Percentiles rank a stretch among this genome's conserved stretches.
Evolutionary conservation across 2,329 filamentous ascomycete species (phyloP).

Genomic region (Xylaria polymorpha): DNA sequence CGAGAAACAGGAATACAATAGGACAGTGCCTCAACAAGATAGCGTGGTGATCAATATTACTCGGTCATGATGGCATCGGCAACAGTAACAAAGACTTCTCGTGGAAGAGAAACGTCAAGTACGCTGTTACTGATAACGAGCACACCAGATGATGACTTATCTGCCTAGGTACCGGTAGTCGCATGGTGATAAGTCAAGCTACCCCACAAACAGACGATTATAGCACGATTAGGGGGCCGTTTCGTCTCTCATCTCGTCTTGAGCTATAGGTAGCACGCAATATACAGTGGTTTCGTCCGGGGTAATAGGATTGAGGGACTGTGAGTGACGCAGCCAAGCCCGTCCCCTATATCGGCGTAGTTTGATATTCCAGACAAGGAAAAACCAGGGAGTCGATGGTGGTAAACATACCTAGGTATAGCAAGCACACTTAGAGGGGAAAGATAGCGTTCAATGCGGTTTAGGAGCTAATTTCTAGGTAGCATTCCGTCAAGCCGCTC

Average conservation of each 20-base stretch:
- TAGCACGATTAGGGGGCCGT: background rate
- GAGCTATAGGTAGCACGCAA: background rate
- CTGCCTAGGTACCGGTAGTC: background rate
- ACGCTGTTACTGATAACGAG: background rate
- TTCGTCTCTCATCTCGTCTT: background rate
- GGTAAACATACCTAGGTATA: background rate
- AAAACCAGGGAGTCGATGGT: conserved; percentile 20
- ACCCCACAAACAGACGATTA: background rate
- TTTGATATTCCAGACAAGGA: conserved; percentile 13
- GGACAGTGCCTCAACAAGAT: background rate
- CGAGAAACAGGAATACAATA: conserved; percentile 4
- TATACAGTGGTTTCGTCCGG: background rate
- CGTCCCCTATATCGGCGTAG: conserved; percentile 13
- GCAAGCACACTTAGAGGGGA: conserved; percentile 9
- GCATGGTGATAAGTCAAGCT: background rate
- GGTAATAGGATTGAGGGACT: conserved; percentile 8
- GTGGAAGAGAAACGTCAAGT: background rate
- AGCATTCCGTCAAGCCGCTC: conserved; percentile 44
- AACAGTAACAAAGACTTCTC: background rate
- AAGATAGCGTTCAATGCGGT: conserved; percentile 22
- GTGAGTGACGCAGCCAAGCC: conserved; percentile 23
- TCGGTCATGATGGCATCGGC: background rate
- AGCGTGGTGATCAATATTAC: background rate
- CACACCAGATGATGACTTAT: background rate
- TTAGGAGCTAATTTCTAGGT: conserved; percentile 35